Evolutionary conservation across 352 stramenopile species (phyloP), one percentile per base, ranked within the genome.

Genomic region (Pythium diclinum): DNA sequence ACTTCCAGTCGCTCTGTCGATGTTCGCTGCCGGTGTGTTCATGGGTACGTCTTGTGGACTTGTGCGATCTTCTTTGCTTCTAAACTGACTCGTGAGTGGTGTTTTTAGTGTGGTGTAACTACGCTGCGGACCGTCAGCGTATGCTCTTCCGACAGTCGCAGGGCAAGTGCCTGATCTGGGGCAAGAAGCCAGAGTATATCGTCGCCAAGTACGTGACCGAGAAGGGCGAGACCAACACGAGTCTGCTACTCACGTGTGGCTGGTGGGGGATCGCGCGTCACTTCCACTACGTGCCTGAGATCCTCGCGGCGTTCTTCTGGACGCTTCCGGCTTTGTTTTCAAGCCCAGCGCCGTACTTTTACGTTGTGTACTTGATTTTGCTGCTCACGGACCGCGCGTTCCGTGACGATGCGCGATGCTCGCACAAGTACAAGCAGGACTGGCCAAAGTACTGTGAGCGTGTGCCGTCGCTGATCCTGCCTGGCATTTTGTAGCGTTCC

Each of bases 231-330:
- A 91, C 83, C 59, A 95, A 94, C 61, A 85, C 89, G 56, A 98
- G 88, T 63, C 69, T 98, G 21, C 78, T 99, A 44, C 75, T 99
- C 7, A 82, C 85, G 25, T 87, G 78, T 40, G 96, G 96, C 44
- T 99, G 92, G 83, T 99, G 97, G 97, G 91, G 89, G 4, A 67
- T 98, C 23, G 71, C 95, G 36, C 86, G 96, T 69, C 94, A 99
- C 67, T 97, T 98, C 78, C 94, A 98, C 73, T 98, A 98, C 77
- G 83, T 98, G 25, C 89, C 91, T 19, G 94, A 99, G 74, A 87
- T 99, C 68, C 61, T 93, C 21, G 86, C 84, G 54, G 72, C 87
- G 49, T 64, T 97, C 17, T 89, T 64, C 63, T 96, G 87, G 86
- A 91, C 83, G 38, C 59, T 94, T 1, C 78, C 87, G 0, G 82